phyloP scores from a whole-genome alignment of 1,139 yeast genomes.

The Kodamaea derodonti region DNA sequence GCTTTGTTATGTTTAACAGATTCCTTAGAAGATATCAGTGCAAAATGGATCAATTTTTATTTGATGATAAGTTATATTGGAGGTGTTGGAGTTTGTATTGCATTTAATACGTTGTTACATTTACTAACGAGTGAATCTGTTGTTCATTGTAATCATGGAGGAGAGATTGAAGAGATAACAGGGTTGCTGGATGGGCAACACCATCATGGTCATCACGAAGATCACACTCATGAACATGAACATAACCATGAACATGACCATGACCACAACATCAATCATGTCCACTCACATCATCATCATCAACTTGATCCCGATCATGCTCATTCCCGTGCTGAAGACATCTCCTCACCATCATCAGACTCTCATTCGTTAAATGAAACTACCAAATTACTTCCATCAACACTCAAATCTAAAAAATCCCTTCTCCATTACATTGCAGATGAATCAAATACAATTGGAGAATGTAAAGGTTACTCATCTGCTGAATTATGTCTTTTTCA shows the following conservation, averaged over 20 bases:
- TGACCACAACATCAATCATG: neutral
- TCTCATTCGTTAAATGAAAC: slow-evolving; percentile 5
- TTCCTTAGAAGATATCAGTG: slow-evolving; percentile 16
- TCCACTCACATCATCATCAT: neutral
- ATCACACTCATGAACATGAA: slow-evolving; percentile 1
- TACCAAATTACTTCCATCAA: slow-evolving; percentile 9
- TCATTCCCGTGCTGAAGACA: slow-evolving; percentile 3
- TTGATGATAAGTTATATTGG: slow-evolving; percentile 49
- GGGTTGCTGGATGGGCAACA: slow-evolving; percentile 8
- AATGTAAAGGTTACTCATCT: slow-evolving; percentile 52
- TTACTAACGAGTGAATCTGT: slow-evolving; percentile 74
- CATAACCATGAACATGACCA: slow-evolving; percentile 1
- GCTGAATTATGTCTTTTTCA: slow-evolving; percentile 33
- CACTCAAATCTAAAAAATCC: slow-evolving; percentile 18
- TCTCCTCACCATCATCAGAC: neutral
- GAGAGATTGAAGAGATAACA: slow-evolving; percentile 13
- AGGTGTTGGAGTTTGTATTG: slow-evolving; percentile 61
- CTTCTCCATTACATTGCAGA: slow-evolving; percentile 24
- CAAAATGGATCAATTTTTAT: slow-evolving; percentile 22
- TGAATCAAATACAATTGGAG: slow-evolving; percentile 33
- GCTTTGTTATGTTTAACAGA: slow-evolving; percentile 39
- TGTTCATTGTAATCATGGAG: slow-evolving; percentile 76
- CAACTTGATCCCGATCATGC: slow-evolving; percentile 9
- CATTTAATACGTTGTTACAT: slow-evolving; percentile 65
- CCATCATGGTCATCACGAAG: slow-evolving; percentile 11